Evolutionary conservation across 208 protist genomes (phyloP).

Genomic region (Leishmania turanica): DNA sequence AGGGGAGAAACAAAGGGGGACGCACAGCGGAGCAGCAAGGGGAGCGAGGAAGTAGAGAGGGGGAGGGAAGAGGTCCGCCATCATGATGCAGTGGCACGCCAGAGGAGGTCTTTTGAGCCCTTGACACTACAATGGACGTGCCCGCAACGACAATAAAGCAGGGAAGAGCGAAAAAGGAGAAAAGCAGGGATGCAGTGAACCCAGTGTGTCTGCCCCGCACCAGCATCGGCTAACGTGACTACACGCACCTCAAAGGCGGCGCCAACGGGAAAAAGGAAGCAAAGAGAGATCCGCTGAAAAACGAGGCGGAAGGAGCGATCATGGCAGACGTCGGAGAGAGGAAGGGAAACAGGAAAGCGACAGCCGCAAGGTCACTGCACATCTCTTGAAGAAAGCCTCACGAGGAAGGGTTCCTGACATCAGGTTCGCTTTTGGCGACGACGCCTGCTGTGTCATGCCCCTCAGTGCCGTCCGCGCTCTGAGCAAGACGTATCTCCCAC

Average conservation of each 20-base stretch:
- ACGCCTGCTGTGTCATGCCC: not conserved
- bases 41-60: not conserved
- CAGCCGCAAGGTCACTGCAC: not conserved
- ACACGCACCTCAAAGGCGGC: not conserved
- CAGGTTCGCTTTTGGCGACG: not conserved
- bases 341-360: not conserved
- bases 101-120: not conserved
- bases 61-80: not conserved
- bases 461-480: not conserved
- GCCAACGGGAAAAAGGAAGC: not conserved
- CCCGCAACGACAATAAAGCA: not conserved
- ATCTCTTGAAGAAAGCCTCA: not conserved
- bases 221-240: not conserved
- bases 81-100: not conserved
- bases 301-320: not conserved
- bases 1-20: not conserved
- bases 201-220: not conserved
- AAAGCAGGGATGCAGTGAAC: slow-evolving; percentile 11
- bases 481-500: slow-evolving; percentile 13
- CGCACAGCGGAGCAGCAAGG: not conserved
- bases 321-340: not conserved
- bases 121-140: not conserved
- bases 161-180: slow-evolving; percentile 13
- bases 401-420: not conserved
- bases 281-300: not conserved